Conservation (phyloP, 2,329 filamentous ascomycete species). For the Paracoccidioides lutzii region DNA sequence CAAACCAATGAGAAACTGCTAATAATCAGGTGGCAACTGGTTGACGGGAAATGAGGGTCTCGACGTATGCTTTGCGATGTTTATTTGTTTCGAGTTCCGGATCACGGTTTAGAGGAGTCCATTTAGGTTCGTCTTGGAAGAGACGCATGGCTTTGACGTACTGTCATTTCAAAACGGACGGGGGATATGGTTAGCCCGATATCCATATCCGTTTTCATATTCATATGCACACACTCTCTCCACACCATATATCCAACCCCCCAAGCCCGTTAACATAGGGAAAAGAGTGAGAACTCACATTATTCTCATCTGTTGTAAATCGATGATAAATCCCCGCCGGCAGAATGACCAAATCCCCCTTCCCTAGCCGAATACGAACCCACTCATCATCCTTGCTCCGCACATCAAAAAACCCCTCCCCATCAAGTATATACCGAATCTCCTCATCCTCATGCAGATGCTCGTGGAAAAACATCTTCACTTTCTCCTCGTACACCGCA, state of each 20-base stretch:
- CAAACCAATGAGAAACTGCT: not conserved
- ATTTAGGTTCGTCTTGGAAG: conserved; percentile 97
- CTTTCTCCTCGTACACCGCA: conserved; percentile 78
- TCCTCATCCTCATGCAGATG: conserved; percentile 98
- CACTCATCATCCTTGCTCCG: conserved; percentile 70
- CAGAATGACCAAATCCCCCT: conserved; percentile 82
- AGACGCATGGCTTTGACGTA: conserved; percentile 92
- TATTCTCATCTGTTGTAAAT: conserved; percentile 84
- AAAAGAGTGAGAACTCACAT: conserved; percentile 47
- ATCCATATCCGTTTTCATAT: not conserved
- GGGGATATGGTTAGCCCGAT: not conserved
- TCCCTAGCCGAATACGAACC: conserved; percentile 74
- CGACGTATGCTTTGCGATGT: conserved; percentile 66
- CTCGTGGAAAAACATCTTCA: conserved; percentile 87
- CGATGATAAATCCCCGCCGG: conserved; percentile 94
- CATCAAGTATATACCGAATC: conserved; percentile 85
- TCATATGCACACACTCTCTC: not conserved
- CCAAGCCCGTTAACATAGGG: not conserved
- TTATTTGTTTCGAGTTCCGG: conserved; percentile 63
- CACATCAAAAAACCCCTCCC: conserved; percentile 87
- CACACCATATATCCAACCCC: not conserved
- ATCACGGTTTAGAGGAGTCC: conserved; percentile 81
- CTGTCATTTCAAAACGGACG: conserved; percentile 33
- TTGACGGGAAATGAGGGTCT: conserved; percentile 11
- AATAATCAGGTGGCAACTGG: not conserved